Evolutionary conservation across 208 protist genomes (phyloP), one percentile per base, ranked within the genome.

Genomic region (Vickermania ingenoplastis): DNA sequence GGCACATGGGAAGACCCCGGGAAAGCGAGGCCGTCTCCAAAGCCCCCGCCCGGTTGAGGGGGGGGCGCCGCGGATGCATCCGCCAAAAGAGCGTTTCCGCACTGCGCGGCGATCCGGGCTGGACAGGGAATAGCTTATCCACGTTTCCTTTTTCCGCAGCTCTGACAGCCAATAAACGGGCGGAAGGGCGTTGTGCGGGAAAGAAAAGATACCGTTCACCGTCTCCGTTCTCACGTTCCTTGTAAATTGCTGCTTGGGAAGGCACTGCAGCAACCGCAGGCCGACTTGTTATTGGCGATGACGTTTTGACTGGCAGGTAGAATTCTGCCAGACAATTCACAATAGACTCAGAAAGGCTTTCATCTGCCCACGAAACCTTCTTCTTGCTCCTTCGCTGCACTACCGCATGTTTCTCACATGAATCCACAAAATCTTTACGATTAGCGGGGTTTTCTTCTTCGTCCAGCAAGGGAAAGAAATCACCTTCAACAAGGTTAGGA

Each of bases 141-240:
- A 17, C 17, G 11, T 45, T 45, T 17, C 36, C 36, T 45, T 45
- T 45, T 45, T 7, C 36, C 17, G 36, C 36, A 7, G 36, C 17
- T 17, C 36, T 45, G 11, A 45, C n/a, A 25, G 7, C 24, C 22
- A 55, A 22, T 55, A 55, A 22, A 22, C 51, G 7, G 21, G 24
- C 5, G 5, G 51, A 55, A 27, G 24, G 24, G 11, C 51, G 24
- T 28, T 55, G 24, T 25, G 51, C 7, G 5, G 24, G 51, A n/a
- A 55, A 55, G n/a, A 55, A 55, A n/a, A 55, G n/a, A n/a, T 25
- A 55, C n/a, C 21, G 7, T 11, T 55, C 24, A 27, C 51, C 24
- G n/a, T 22, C 51, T n/a, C 51, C 51, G 13, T 55, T 27, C 21
- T 55, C 24, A 5, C n/a, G n/a, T 22, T 55, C 51, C 21, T 55